These are phyloP conservation scores for Geotrichum klebahnii DNA, from an alignment of 1,139 yeast genomes.

Conservation along the genomic window DNA sequence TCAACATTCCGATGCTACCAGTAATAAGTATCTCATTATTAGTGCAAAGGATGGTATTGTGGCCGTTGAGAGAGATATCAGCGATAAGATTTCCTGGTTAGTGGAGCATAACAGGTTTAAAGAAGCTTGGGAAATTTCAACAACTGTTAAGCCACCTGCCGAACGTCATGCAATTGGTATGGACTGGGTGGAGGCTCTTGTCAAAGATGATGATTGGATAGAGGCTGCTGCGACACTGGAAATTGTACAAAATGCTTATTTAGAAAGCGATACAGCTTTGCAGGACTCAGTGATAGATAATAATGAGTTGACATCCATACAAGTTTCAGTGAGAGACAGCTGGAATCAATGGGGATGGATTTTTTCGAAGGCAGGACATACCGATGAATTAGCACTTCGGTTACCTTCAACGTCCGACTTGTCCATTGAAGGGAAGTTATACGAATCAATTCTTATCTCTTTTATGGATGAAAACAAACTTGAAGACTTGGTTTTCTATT, in stretches of 20 bases:
- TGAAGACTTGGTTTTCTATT: constrained; percentile 35
- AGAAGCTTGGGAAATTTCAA: constrained; percentile 77
- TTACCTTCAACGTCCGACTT: constrained; percentile 49
- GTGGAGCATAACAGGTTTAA: constrained; percentile 50
- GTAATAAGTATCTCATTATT: constrained; percentile 57
- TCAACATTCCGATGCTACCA: constrained; percentile 25
- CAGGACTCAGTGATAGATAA: constrained; percentile 24
- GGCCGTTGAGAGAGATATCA: constrained; percentile 62
- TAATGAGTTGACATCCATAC: constrained; percentile 1
- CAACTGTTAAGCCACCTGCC: constrained; percentile 48
- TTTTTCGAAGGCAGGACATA: constrained; percentile 51
- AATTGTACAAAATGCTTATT: constrained; percentile 41
- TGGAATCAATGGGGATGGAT: constrained; percentile 68
- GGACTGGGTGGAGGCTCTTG: constrained; percentile 55
- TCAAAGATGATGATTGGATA: constrained; percentile 52
- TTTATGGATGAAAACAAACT: constrained; percentile 47
- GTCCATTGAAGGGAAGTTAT: constrained; percentile 44
- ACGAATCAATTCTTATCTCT: constrained; percentile 50
- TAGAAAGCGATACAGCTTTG: constrained; percentile 25
- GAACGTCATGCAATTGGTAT: constrained; percentile 61
- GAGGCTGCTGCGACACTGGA: constrained; percentile 53
- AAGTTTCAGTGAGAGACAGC: constrained; percentile 34
- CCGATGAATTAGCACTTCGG: constrained; percentile 47
- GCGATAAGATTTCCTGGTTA: constrained; percentile 74
- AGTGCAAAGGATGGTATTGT: constrained; percentile 80